phyloP scores from a whole-genome alignment of 78 protist species.

The Bigelowiella natans region DNA sequence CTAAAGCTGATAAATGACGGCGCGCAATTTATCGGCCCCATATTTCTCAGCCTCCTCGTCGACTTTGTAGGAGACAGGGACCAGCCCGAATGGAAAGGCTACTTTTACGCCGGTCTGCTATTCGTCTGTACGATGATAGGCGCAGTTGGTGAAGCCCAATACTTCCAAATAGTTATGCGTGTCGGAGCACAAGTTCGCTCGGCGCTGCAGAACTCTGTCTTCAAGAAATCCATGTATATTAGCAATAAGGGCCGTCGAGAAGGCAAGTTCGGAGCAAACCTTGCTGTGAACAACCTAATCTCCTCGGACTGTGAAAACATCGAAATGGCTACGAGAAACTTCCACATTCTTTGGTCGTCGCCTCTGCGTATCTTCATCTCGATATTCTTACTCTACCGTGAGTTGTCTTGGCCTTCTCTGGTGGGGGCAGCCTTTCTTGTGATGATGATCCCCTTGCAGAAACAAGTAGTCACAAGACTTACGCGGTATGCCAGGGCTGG shows the following conservation, averaged over 20 bases:
- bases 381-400: background rate
- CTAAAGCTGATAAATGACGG: background rate
- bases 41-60: background rate
- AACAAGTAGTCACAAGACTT: background rate
- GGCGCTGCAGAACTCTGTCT: background rate
- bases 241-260: background rate
- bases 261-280: background rate
- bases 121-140: background rate
- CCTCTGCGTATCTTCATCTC: background rate
- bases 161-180: background rate
- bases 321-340: background rate
- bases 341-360: background rate
- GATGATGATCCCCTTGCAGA: background rate
- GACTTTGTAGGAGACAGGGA: background rate
- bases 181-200: background rate
- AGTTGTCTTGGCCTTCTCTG: background rate
- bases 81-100: background rate
- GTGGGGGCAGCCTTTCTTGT: background rate
- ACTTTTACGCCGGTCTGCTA: background rate
- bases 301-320: background rate
- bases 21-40: background rate
- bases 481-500: background rate
- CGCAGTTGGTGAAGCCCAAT: background rate
- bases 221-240: background rate
- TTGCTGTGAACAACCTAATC: background rate